phyloP scores from a whole-genome alignment of 2,329 filamentous ascomycete genomes.

The Aspergillus texensis region DNA sequence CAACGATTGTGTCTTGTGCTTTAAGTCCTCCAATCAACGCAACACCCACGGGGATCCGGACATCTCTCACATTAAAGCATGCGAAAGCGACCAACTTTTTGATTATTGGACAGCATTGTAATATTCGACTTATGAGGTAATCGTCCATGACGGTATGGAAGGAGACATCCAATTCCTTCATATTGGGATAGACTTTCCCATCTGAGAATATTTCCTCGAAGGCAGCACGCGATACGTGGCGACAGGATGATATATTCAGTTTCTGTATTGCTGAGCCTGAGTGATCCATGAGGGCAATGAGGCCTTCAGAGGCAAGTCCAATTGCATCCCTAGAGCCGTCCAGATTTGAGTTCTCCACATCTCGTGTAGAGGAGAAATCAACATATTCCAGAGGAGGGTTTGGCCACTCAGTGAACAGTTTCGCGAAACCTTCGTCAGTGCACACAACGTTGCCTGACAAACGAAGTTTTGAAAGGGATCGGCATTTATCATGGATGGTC shows the following conservation, averaged over 20 bases:
- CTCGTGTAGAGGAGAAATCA: slow-evolving; percentile 77
- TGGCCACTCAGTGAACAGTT: slow-evolving; percentile 74
- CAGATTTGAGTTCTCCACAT: slow-evolving; percentile 71
- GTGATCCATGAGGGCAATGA: slow-evolving; percentile 81
- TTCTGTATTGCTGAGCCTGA: slow-evolving; percentile 68
- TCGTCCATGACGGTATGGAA: slow-evolving; percentile 59
- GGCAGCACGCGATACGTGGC: slow-evolving; percentile 72
- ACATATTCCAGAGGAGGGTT: slow-evolving; percentile 72
- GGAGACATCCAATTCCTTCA: slow-evolving; percentile 74
- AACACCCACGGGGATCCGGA: slow-evolving; percentile 59
- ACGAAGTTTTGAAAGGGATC: slow-evolving; percentile 72
- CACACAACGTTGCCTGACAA: slow-evolving; percentile 75
- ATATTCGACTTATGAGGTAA: slow-evolving; percentile 47
- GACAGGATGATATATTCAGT: slow-evolving; percentile 80
- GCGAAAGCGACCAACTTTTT: slow-evolving; percentile 63
- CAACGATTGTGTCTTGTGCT: slow-evolving; percentile 58
- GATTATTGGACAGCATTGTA: slow-evolving; percentile 50
- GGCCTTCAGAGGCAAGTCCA: slow-evolving; percentile 75
- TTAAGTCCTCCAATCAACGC: slow-evolving; percentile 63
- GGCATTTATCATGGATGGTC: slow-evolving; percentile 71
- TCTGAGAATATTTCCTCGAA: slow-evolving; percentile 74
- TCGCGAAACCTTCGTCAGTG: slow-evolving; percentile 72
- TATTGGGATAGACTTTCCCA: slow-evolving; percentile 64
- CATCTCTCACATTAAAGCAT: slow-evolving; percentile 62
- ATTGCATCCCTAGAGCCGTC: slow-evolving; percentile 64